Evolutionary conservation across 441 rosid genomes (phyloP).

Genomic region (Isatis lusitanica): DNA sequence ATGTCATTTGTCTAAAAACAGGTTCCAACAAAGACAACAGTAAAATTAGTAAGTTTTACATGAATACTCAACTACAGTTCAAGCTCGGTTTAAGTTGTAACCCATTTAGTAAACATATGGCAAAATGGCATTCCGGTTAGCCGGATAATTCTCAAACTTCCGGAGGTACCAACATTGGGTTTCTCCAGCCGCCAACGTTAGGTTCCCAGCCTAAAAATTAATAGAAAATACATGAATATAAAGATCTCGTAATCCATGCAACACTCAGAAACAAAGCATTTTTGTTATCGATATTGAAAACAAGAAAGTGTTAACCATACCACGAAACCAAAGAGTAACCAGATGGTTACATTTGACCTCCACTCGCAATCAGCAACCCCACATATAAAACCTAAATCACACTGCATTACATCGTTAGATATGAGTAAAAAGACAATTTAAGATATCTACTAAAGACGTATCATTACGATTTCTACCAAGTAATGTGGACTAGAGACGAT

Average conservation of each 20-base stretch:
- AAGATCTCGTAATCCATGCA: too few species aligned
- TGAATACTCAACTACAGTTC: background rate
- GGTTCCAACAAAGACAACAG: too few species aligned
- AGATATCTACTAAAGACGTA: background rate
- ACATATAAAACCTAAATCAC: constrained; percentile 54
- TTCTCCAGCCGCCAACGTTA: constrained; percentile 63
- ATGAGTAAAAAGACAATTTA: too few species aligned
- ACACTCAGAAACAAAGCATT: background rate
- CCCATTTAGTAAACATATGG: constrained; percentile 47
- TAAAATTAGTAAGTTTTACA: too few species aligned
- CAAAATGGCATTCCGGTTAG: constrained; percentile 48
- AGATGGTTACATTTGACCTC: constrained; percentile 65
- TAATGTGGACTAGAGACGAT: constrained; percentile 75
- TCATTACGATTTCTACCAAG: constrained; percentile 74
- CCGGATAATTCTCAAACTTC: constrained; percentile 71
- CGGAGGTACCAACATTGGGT: constrained; percentile 71
- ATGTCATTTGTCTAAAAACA: too few species aligned
- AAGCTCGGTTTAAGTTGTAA: constrained; percentile 1
- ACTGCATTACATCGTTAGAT: too few species aligned
- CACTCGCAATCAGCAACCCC: constrained; percentile 69
- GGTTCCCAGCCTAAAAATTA: constrained; percentile 68
- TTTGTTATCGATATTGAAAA: background rate
- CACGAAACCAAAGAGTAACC: too few species aligned
- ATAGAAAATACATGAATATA: background rate
- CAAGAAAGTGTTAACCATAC: constrained; percentile 30